A percentile compares a stretch with the other conserved stretches of the same genome.
Conservation (phyloP, 2,329 filamentous ascomycete species). For the Trichoderma koningiopsis region DNA sequence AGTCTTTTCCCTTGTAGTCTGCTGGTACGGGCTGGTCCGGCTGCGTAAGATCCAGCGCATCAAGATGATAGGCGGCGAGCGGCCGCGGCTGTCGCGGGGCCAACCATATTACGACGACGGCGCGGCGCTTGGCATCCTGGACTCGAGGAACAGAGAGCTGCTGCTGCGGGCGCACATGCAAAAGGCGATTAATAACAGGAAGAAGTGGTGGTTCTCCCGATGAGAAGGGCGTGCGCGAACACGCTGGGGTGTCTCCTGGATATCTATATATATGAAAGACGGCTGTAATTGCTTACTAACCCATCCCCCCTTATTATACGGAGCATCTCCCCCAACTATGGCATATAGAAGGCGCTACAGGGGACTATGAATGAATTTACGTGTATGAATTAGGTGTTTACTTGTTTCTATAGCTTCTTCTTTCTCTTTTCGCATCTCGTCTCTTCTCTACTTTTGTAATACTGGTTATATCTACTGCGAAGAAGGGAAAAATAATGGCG, state of each 20-base stretch:
- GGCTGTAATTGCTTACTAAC: background rate
- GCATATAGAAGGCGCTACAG: constrained; percentile 23
- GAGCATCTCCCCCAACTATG: background rate
- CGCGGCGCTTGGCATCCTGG: constrained; percentile 51
- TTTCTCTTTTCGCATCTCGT: background rate
- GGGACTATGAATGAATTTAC: background rate
- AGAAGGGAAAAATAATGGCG: background rate
- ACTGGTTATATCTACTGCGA: background rate
- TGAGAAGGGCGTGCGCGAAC: background rate
- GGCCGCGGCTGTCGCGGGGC: constrained; percentile 42
- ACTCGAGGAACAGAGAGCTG: constrained; percentile 58
- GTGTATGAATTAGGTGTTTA: background rate
- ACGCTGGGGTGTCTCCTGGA: background rate
- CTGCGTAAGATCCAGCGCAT: constrained; percentile 84
- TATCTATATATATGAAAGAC: background rate
- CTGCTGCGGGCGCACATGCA: constrained; percentile 54
- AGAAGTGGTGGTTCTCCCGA: constrained; percentile 36
- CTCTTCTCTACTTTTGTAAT: background rate
- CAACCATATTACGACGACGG: constrained; percentile 52
- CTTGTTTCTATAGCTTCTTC: background rate
- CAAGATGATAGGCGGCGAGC: constrained; percentile 68
- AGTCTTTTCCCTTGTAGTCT: constrained; percentile 74
- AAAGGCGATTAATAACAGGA: constrained; percentile 44
- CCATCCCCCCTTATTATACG: constrained; percentile 2
- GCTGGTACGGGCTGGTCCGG: constrained; percentile 80